Evolutionary conservation across 192 early-diverging fungal species (phyloP).

Genomic region (Coemansia sp.): DNA sequence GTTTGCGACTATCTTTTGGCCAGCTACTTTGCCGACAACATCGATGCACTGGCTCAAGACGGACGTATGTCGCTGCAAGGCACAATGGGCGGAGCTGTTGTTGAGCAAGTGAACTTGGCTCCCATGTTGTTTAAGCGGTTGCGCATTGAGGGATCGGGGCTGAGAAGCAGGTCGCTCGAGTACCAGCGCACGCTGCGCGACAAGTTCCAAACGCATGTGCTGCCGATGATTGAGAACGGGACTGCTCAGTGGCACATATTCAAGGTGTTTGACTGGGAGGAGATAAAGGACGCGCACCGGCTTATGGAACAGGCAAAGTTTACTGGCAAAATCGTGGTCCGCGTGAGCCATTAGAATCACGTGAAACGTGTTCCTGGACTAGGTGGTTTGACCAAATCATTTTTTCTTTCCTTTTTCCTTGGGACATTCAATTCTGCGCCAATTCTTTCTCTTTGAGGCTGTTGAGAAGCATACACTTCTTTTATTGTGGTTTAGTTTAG

Average conservation of each 20-base stretch:
- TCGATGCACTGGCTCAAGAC: slow-evolving; percentile 61
- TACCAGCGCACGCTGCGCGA: slow-evolving; percentile 63
- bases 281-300: slow-evolving; percentile 65
- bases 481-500: neutral
- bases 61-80: slow-evolving; percentile 75
- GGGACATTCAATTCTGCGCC: neutral
- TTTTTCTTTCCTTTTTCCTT: neutral
- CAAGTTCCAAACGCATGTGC: slow-evolving; percentile 55
- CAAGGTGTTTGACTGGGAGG: slow-evolving; percentile 64
- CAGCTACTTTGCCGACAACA: slow-evolving; percentile 57
- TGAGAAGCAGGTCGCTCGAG: slow-evolving; percentile 62
- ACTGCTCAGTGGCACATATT: slow-evolving; percentile 59
- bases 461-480: neutral
- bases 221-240: slow-evolving; percentile 55
- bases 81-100: slow-evolving; percentile 59
- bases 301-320: slow-evolving; percentile 65
- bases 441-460: neutral
- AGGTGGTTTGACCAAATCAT: neutral
- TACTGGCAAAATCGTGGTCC: slow-evolving; percentile 66
- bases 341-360: slow-evolving; percentile 23
- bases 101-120: slow-evolving; percentile 25
- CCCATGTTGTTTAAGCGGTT: slow-evolving; percentile 65
- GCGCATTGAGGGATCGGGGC: slow-evolving; percentile 67
- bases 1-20: slow-evolving; percentile 74
- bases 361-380: slow-evolving; percentile 4